Conservation (phyloP, 768 basidiomycete species). For the Artomyces pyxidatus region DNA sequence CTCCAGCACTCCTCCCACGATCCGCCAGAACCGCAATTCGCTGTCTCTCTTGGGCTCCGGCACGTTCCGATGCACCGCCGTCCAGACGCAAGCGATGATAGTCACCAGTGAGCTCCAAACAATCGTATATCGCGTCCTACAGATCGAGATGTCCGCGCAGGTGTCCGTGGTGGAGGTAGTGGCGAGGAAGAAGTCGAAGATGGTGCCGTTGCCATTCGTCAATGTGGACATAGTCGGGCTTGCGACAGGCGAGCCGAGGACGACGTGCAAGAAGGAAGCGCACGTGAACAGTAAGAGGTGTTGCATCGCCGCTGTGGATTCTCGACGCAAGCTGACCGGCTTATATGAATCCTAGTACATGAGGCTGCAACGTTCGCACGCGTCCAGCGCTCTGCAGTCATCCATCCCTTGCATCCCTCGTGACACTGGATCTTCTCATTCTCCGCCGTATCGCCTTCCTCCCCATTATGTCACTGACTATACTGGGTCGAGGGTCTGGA, state of each 20-base stretch:
- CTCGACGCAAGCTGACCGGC: no score
- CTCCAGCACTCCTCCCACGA: not conserved
- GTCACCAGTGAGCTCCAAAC: constrained; percentile 22
- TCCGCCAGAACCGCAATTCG: not conserved
- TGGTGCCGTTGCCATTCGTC: no score
- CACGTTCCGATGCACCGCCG: constrained; percentile 25
- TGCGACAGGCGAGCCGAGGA: not conserved
- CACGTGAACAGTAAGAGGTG: not conserved
- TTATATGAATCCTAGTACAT: no score
- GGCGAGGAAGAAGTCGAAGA: not conserved
- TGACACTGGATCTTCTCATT: no score
- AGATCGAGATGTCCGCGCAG: not conserved
- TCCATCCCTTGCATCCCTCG: no score
- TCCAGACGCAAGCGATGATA: constrained; percentile 25
- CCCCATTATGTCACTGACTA: no score
- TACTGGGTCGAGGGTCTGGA: no score
- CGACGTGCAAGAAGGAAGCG: not conserved
- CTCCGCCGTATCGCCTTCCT: no score
- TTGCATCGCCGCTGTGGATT: not conserved
- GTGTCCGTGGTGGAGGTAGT: not conserved
- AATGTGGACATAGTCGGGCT: not conserved
- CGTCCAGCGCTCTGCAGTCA: no score
- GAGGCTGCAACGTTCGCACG: no score
- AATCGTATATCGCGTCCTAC: constrained; percentile 10
- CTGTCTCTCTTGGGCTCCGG: constrained; percentile 14